These are phyloP conservation scores for Cryphonectria japonica DNA, from an alignment of 2,329 filamentous ascomycete genomes.

Conservation along the genomic window DNA sequence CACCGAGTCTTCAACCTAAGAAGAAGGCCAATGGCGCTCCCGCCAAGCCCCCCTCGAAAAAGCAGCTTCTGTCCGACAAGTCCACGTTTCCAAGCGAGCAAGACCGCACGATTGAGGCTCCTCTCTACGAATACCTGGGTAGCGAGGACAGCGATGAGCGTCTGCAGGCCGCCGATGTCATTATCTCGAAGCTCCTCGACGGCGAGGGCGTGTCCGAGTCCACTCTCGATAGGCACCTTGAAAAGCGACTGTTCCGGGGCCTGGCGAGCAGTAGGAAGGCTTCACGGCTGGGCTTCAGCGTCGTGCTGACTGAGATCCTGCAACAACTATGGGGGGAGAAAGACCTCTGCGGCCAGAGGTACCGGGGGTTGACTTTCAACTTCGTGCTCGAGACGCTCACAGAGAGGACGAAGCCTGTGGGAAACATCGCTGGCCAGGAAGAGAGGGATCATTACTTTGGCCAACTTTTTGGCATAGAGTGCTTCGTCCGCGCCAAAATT, in stretches of 20 bases:
- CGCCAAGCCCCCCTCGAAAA: conserved; percentile 36
- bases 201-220: conserved; percentile 54
- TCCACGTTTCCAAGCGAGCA: conserved; percentile 58
- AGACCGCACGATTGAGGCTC: conserved; percentile 61
- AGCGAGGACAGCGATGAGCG: conserved; percentile 62
- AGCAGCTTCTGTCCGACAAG: conserved; percentile 41
- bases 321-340: conserved; percentile 67
- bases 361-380: conserved; percentile 59
- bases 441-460: conserved; percentile 85
- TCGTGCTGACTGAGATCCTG: conserved; percentile 83
- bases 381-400: conserved; percentile 56
- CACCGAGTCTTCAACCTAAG: conserved; percentile 21
- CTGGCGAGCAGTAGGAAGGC: conserved; percentile 89
- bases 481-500: conserved; percentile 78
- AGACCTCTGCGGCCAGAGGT: conserved; percentile 50
- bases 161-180: conserved; percentile 61
- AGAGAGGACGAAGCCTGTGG: conserved; percentile 58
- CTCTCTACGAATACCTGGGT: conserved; percentile 63
- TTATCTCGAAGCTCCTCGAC: conserved; percentile 59
- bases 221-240: conserved; percentile 61
- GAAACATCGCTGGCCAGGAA: conserved; percentile 68
- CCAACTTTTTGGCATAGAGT: conserved; percentile 83
- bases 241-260: conserved; percentile 78
- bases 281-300: conserved; percentile 84
- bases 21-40: conserved; percentile 25